Evolutionary conservation across 805 yeast genomes (phyloP), one percentile per base, ranked within the genome.

Genomic region (Priceomyces carsonii): DNA sequence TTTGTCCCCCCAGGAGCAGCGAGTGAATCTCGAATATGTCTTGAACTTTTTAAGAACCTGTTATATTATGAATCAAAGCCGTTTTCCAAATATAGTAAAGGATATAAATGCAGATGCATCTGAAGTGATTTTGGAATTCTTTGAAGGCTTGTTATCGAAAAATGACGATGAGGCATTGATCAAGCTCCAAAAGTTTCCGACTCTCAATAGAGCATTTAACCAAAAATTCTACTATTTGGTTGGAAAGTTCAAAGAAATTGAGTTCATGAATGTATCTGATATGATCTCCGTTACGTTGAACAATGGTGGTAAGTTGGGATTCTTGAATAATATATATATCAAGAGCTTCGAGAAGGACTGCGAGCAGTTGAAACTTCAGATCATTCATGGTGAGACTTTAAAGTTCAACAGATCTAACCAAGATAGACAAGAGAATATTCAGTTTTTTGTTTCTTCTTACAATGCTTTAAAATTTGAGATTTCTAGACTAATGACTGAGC

Each of bases 391-490:
- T 1, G 86, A 80, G 45, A 52, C 69, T 3, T 63, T 71, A 29
- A 73, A 71, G 38, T 69, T 63, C 39, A 69, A 74, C 38, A 66
- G 88, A 20, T 70, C 73, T 33, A 50, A 69, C 3, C 89, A 83
- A 47, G 95, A 86, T 54, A 73, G 69, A 38, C 75, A 73, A 33
- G 93, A 82, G 45, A 82, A 77, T 48, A 55, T 70, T 9, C 66
- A 70, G 18, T 75, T 68, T 40, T 73, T 68, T 45, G 59, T 75
- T 3, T 50, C 72, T 0, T 58, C 63, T 25, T 83, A 80, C 53
- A 69, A 73, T 35, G 51, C 63, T 6, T 48, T 79, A 35, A 76
- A 72, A 35, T 39, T 63, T 3, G 80, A 72, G 39, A 53, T 67
- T 1, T 53, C 54, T 4, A 48, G 78, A 32, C 47, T 73, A 18